Evolutionary conservation across 805 yeast genomes (phyloP).

Genomic region (Komagataella kurtzmanii): DNA sequence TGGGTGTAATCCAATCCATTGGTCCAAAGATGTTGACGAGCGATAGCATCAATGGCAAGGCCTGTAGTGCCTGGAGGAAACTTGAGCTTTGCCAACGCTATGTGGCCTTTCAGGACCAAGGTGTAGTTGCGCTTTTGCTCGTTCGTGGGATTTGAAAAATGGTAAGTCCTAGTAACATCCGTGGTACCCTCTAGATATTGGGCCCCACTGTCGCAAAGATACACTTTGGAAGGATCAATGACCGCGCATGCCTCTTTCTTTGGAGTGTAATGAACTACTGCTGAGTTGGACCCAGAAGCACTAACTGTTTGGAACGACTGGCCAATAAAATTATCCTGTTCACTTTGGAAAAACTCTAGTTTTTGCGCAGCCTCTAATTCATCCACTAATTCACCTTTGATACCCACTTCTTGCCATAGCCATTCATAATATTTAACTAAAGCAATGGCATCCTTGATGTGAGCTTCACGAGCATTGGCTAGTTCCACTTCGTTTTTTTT

Average conservation of each 20-base stretch:
- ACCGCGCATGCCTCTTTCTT: conserved; percentile 38
- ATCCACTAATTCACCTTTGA: conserved; percentile 26
- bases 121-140: conserved; percentile 64
- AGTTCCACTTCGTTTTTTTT: conserved; percentile 66
- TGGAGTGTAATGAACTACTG: conserved; percentile 69
- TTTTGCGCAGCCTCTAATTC: conserved; percentile 48
- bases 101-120: conserved; percentile 80
- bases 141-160: conserved; percentile 41
- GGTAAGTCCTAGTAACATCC: conserved; percentile 83
- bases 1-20: conserved; percentile 81
- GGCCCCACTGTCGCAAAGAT: conserved; percentile 81
- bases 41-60: conserved; percentile 62
- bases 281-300: conserved; percentile 63
- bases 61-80: conserved; percentile 75
- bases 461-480: conserved; percentile 60
- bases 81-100: conserved; percentile 68
- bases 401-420: conserved; percentile 50
- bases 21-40: conserved; percentile 73
- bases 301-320: conserved; percentile 68
- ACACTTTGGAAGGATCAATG: conserved; percentile 56
- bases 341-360: conserved; percentile 31
- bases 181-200: conserved; percentile 93
- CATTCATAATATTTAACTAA: conserved; percentile 67
- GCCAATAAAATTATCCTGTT: conserved; percentile 38
- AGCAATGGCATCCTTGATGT: conserved; percentile 73